phyloP scores from a whole-genome alignment of 2,329 filamentous ascomycete genomes.

The Xylariaceae sp. region DNA sequence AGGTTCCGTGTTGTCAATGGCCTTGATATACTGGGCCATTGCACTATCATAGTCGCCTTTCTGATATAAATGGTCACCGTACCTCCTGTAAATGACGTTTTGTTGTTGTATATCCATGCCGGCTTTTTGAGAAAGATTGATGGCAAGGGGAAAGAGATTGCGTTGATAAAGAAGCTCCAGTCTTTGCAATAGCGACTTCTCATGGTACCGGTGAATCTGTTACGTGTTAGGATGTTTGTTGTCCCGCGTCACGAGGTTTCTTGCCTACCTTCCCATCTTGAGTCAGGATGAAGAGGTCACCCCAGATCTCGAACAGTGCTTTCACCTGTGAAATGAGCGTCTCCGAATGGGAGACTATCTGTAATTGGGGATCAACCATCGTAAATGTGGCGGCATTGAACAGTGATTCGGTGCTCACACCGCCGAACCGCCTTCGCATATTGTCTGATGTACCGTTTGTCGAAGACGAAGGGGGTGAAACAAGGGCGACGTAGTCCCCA shows the following conservation, averaged over 20 bases:
- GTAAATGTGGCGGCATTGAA: conserved; percentile 88
- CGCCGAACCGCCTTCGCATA: conserved; percentile 68
- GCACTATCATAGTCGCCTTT: conserved; percentile 95
- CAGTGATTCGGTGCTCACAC: conserved; percentile 66
- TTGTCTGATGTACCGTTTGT: conserved; percentile 53
- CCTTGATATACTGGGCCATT: conserved; percentile 97
- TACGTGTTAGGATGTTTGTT: conserved; percentile 23
- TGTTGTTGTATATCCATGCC: conserved; percentile 77
- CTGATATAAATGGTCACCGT: conserved; percentile 90
- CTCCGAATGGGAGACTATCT: conserved; percentile 86
- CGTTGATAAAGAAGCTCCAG: conserved; percentile 91
- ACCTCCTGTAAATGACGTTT: conserved; percentile 87
- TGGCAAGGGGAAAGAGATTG: conserved; percentile 86
- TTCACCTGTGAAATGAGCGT: conserved; percentile 76
- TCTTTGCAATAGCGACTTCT: conserved; percentile 85
- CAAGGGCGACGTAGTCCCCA: conserved; percentile 80
- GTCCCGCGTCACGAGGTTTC: neutral
- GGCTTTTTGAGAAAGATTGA: conserved; percentile 86
- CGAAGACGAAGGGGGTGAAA: conserved; percentile 65
- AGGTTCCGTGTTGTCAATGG: conserved; percentile 92
- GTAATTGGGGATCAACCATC: conserved; percentile 84
- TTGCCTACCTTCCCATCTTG: conserved; percentile 78
- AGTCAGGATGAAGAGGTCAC: conserved; percentile 82
- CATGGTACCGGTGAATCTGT: conserved; percentile 80
- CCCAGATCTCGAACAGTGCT: conserved; percentile 81